Conservation (phyloP, 192 early-diverging fungal genomes). For the Chytriomyces sp. region DNA sequence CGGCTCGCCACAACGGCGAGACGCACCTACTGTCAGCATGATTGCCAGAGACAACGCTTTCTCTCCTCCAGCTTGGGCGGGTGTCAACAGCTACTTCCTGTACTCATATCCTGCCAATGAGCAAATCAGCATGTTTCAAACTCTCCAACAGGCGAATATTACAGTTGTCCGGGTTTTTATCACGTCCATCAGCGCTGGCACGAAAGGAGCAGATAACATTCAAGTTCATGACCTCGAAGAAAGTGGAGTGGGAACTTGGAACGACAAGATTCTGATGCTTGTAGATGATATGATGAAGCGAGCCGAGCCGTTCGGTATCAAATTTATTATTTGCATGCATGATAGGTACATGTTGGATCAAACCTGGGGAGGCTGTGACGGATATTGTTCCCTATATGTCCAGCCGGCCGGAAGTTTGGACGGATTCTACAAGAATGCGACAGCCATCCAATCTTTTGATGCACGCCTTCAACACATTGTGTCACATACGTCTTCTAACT, state of each 20-base stretch:
- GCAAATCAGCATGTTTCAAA: constrained; percentile 10
- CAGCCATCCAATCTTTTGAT: not conserved
- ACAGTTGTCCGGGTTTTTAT: constrained; percentile 26
- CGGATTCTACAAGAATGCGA: constrained; percentile 13
- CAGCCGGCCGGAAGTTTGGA: not conserved
- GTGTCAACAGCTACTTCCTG: constrained; percentile 32
- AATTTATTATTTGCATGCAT: constrained; percentile 30
- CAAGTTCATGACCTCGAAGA: constrained; percentile 13
- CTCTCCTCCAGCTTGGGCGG: constrained; percentile 9
- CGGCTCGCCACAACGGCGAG: too few relatives aligned
- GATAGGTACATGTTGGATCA: constrained; percentile 23
- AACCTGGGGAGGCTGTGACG: constrained; percentile 32
- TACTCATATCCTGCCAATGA: not conserved
- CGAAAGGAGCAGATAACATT: constrained; percentile 23
- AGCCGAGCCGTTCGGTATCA: constrained; percentile 7
- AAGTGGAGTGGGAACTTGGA: constrained; percentile 9
- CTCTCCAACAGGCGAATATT: not conserved
- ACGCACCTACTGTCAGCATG: too few relatives aligned
- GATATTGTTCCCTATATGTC: constrained; percentile 11
- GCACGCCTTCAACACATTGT: constrained; percentile 14
- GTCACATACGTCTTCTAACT: constrained; percentile 5
- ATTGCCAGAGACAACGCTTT: not conserved
- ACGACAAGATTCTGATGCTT: constrained; percentile 18
- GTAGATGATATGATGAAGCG: constrained; percentile 22
- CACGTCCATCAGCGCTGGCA: constrained; percentile 16